A percentile compares a stretch with the other conserved stretches of the same genome.
Conservation (phyloP, 139 green algal species). For the Trebouxia sp. region DNA sequence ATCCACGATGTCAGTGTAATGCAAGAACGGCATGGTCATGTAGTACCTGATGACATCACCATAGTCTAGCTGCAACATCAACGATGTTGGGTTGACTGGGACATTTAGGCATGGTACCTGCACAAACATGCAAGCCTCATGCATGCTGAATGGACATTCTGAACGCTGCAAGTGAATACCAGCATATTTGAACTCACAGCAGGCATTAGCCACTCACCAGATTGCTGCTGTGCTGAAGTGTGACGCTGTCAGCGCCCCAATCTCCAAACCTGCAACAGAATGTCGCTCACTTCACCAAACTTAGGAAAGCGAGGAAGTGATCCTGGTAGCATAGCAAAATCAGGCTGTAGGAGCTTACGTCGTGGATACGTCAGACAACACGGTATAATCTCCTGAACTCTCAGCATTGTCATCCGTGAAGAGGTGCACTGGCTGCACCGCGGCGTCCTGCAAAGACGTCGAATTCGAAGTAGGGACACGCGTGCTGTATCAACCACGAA, state of each 20-base stretch:
- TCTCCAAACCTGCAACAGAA: neutral
- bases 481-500: neutral
- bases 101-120: neutral
- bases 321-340: neutral
- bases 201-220: neutral
- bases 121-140: neutral
- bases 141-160: neutral
- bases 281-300: neutral
- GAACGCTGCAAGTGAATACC: no score
- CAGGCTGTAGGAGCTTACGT: neutral
- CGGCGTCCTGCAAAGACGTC: neutral
- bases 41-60: constrained; percentile 34
- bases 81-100: neutral
- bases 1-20: neutral
- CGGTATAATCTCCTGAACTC: neutral
- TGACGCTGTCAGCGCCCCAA: neutral
- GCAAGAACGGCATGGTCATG: neutral
- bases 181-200: no score
- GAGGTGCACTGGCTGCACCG: neutral
- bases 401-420: neutral
- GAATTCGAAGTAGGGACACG: neutral
- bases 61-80: constrained; percentile 31
- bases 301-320: neutral
- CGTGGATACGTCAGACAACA: neutral
- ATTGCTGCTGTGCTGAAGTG: neutral